phyloP scores from a whole-genome alignment of 2,329 filamentous ascomycete species.

The Calycina herbarum region DNA sequence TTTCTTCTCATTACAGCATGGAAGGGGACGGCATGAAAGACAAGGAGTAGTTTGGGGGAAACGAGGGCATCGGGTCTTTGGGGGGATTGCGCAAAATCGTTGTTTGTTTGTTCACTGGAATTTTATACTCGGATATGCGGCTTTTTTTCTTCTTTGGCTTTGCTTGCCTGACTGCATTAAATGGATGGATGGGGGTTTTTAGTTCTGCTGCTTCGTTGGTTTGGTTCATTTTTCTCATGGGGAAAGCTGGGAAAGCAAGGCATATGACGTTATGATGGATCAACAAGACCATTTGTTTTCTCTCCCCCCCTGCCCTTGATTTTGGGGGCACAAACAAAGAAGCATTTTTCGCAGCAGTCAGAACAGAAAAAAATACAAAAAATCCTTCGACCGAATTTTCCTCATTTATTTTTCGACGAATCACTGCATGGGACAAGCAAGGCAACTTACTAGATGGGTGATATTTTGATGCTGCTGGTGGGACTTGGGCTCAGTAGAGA shows the following conservation, averaged over 20 bases:
- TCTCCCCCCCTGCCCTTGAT: too few relatives aligned
- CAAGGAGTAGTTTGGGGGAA: constrained; percentile 7
- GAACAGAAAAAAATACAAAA: neutral
- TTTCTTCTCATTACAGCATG: constrained; percentile 2
- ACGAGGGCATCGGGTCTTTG: neutral
- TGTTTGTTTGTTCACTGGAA: constrained; percentile 7
- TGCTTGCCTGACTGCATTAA: neutral
- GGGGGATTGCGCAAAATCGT: constrained; percentile 1
- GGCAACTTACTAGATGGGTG: neutral
- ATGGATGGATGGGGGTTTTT: neutral
- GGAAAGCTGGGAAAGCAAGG: too few relatives aligned
- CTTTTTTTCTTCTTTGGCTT: neutral
- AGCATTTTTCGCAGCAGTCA: neutral
- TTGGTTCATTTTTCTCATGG: too few relatives aligned
- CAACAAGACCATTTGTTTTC: too few relatives aligned
- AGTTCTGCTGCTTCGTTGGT: neutral
- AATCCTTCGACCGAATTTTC: too few relatives aligned
- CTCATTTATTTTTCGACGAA: too few relatives aligned
- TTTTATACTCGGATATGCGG: neutral
- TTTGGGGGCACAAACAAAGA: too few relatives aligned
- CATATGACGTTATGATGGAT: too few relatives aligned
- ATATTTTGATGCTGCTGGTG: neutral
- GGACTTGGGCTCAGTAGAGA: neutral
- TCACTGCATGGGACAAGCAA: too few relatives aligned
- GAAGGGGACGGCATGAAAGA: constrained; percentile 10